Conservation (phyloP, 2,329 filamentous ascomycete genomes). For the Colletotrichum orbiculare region DNA sequence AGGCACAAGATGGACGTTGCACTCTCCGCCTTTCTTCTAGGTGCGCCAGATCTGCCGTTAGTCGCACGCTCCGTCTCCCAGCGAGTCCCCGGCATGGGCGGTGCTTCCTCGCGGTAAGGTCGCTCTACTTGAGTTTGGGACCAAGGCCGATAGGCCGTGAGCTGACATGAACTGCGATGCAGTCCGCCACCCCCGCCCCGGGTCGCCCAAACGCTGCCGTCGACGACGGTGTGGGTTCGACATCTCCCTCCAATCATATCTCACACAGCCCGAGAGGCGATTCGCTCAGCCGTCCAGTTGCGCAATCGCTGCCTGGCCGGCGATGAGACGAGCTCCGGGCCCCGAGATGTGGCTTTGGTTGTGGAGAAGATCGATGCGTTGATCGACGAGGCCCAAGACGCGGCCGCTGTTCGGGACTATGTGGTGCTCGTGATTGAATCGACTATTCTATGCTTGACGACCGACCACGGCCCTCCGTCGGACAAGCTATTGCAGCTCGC, state of each 20-base stretch:
- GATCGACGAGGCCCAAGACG: conserved; percentile 15
- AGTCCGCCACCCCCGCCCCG: conserved; percentile 29
- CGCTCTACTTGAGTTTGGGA: background rate
- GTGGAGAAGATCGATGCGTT: conserved; percentile 5
- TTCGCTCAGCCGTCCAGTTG: conserved; percentile 22
- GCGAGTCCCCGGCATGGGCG: conserved; percentile 16
- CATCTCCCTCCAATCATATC: conserved; percentile 37
- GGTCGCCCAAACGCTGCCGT: conserved; percentile 29
- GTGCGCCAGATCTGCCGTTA: conserved; percentile 6
- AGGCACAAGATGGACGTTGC: conserved; percentile 1
- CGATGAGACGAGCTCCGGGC: background rate
- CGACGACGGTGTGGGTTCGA: conserved; percentile 30
- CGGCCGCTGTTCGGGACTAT: conserved; percentile 35
- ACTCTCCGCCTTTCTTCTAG: background rate
- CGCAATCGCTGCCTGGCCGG: conserved; percentile 29
- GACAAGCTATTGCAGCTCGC: conserved; percentile 26
- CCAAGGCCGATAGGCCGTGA: background rate
- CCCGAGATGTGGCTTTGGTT: background rate
- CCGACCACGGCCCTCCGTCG: conserved; percentile 5
- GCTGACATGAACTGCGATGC: background rate
- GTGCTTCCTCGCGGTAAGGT: conserved; percentile 25
- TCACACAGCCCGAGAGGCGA: conserved; percentile 19
- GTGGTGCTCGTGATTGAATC: conserved; percentile 27
- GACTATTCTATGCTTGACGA: conserved; percentile 20
- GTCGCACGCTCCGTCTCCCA: conserved; percentile 3